Percentiles rank a stretch among this genome's conserved stretches.
Evolutionary conservation across 23 red algal species (phyloP).

Genomic region (Chondrus crispus): DNA sequence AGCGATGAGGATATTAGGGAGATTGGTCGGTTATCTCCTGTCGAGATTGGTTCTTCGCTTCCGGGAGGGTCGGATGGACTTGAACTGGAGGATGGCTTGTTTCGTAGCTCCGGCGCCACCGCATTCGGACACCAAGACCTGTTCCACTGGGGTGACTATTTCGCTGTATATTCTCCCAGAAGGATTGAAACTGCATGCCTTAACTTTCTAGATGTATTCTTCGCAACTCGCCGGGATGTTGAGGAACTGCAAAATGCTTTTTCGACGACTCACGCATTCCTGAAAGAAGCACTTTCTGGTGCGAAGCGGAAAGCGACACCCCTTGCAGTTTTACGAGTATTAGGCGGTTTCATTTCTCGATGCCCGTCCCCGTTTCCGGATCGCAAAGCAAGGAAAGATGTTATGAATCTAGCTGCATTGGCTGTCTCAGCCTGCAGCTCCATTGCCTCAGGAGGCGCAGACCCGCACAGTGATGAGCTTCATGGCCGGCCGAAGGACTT

Average conservation of each 20-base stretch:
- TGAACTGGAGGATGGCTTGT: background rate
- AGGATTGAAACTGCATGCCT: conserved; percentile 52
- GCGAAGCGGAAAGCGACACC: conserved; percentile 11
- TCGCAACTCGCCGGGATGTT: conserved; percentile 39
- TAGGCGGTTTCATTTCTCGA: conserved; percentile 25
- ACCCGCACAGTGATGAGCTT: background rate
- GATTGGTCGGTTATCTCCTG: conserved; percentile 19
- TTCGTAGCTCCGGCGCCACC: background rate
- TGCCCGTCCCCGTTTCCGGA: conserved; percentile 46
- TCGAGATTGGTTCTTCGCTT: conserved; percentile 16
- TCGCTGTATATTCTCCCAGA: conserved; percentile 19
- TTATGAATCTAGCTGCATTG: conserved; percentile 11
- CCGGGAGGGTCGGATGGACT: conserved; percentile 44
- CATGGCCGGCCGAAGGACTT: background rate
- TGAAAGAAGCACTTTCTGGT: conserved; percentile 25
- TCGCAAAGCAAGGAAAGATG: conserved; percentile 1
- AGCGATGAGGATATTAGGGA: background rate
- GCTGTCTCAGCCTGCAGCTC: conserved; percentile 10
- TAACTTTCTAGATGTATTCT: conserved; percentile 46
- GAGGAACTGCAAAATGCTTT: conserved; percentile 38
- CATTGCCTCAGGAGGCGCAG: conserved; percentile 28
- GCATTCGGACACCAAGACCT: conserved; percentile 7
- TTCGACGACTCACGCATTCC: background rate
- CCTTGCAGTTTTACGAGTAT: background rate
- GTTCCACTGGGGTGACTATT: conserved; percentile 66